Conservation (phyloP, 768 basidiomycete species). For the Serendipita indica region DNA sequence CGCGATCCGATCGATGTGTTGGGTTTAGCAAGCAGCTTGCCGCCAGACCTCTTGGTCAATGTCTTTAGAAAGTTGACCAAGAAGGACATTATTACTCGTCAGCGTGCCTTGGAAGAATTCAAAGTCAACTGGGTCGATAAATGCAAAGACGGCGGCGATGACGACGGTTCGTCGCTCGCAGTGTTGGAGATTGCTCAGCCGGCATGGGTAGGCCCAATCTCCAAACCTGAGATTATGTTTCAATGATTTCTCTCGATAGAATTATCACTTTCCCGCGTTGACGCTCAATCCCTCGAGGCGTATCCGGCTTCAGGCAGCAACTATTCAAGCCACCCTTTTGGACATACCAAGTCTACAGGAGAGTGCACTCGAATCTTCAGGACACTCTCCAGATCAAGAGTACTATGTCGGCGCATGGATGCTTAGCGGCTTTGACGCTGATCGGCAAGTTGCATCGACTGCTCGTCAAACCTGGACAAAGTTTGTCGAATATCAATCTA, state of each 20-base stretch:
- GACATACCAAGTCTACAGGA: conserved; percentile 34
- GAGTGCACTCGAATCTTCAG: conserved; percentile 20
- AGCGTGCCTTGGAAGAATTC: conserved; percentile 75
- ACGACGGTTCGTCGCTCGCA: conserved; percentile 20
- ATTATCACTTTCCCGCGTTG: conserved; percentile 74
- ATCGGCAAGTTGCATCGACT: conserved; percentile 39
- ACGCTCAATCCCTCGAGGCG: conserved; percentile 70
- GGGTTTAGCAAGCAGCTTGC: conserved; percentile 57
- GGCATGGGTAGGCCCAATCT: conserved; percentile 63
- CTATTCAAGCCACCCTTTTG: conserved; percentile 51
- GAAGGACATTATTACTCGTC: conserved; percentile 77
- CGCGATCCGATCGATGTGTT: conserved; percentile 80
- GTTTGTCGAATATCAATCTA: too few relatives aligned
- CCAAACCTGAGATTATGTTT: not conserved
- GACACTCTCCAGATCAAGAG: too few relatives aligned
- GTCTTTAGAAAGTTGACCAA: conserved; percentile 70
- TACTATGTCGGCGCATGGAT: conserved; percentile 58
- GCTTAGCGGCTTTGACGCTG: conserved; percentile 55
- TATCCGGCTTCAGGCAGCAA: conserved; percentile 45
- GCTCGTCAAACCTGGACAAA: conserved; percentile 43
- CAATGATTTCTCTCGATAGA: conserved; percentile 29
- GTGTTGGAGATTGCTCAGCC: conserved; percentile 51
- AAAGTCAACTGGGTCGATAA: conserved; percentile 49
- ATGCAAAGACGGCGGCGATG: conserved; percentile 28
- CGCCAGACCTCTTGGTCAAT: conserved; percentile 70